Conservation (phyloP, 2,329 filamentous ascomycete genomes). For the Fusarium transvaalense region DNA sequence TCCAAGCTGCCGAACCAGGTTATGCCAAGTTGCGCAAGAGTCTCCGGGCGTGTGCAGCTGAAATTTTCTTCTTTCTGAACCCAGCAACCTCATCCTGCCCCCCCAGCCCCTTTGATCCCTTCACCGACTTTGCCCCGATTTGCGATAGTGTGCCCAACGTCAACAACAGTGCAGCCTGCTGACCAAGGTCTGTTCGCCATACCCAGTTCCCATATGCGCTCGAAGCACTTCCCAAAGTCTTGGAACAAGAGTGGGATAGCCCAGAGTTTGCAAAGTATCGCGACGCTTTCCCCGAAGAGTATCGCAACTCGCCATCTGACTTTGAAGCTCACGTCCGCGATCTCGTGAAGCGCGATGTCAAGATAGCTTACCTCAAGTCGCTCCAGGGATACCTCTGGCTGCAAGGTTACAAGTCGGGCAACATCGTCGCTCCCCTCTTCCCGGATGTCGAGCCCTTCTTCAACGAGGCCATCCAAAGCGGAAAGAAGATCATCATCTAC, state of each 20-base stretch:
- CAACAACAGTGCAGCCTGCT: conserved; percentile 36
- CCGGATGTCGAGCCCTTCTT: conserved; percentile 77
- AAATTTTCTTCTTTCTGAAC: conserved; percentile 16
- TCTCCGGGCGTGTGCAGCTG: conserved; percentile 39
- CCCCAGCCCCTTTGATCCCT: conserved; percentile 28
- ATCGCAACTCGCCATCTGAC: conserved; percentile 67
- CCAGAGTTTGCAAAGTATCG: conserved; percentile 75
- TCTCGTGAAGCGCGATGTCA: conserved; percentile 78
- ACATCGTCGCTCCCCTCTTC: conserved; percentile 79
- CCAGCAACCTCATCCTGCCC: conserved; percentile 15
- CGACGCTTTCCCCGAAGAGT: conserved; percentile 76
- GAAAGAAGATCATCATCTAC: conserved; percentile 78
- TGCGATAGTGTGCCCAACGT: conserved; percentile 22
- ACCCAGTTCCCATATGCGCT: conserved; percentile 82
- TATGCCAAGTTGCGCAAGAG: conserved; percentile 35
- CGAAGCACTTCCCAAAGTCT: conserved; percentile 71
- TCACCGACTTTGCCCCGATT: conserved; percentile 47
- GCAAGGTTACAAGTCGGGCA: conserved; percentile 76
- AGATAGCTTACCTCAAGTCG: conserved; percentile 81
- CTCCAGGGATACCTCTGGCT: conserved; percentile 85
- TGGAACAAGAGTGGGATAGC: conserved; percentile 75
- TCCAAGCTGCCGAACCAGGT: conserved; percentile 36
- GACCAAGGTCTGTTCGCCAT: conserved; percentile 28
- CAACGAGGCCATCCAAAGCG: conserved; percentile 67
- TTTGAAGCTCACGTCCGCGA: conserved; percentile 77